Percentiles rank a stretch among this genome's conserved stretches.
Evolutionary conservation across 352 stramenopile genomes (phyloP).

Genomic region (Pythium sukuiense): DNA sequence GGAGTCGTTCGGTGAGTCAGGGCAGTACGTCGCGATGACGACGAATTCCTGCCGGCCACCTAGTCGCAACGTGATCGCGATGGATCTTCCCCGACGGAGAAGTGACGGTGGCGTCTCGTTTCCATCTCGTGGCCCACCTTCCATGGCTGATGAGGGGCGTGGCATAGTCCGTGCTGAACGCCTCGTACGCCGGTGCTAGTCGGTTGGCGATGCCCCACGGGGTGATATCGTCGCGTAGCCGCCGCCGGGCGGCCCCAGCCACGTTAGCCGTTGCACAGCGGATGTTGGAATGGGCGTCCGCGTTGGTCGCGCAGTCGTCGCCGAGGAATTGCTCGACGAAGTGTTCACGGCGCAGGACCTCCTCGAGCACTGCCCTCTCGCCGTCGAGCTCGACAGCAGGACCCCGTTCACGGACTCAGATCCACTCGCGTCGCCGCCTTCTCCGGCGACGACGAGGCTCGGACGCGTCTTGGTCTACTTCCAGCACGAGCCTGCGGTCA

Average conservation of each 20-base stretch:
- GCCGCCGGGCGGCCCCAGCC: not conserved
- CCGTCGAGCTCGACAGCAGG: not conserved
- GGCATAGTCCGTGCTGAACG: not conserved
- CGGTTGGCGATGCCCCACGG: not conserved
- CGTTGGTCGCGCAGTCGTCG: not conserved
- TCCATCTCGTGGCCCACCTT: not conserved
- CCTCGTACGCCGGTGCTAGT: not conserved
- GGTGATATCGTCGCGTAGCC: not conserved
- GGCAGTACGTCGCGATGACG: not conserved
- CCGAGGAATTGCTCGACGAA: not conserved
- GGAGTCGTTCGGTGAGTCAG: not conserved
- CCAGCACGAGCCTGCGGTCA: not conserved
- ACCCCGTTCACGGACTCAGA: no score
- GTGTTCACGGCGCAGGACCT: not conserved
- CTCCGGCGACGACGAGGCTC: not conserved
- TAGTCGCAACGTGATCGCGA: not conserved
- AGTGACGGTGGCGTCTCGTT: not conserved
- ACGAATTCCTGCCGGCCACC: not conserved
- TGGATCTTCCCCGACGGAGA: not conserved
- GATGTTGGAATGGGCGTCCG: not conserved
- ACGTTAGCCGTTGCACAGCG: not conserved
- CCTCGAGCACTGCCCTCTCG: not conserved
- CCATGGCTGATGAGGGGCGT: not conserved
- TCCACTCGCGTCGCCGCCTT: not conserved
- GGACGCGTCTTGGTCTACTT: not conserved